Base-by-base conservation (phyloP, 2,329 filamentous ascomycete genomes). In the Neonectria sp. region DNA sequence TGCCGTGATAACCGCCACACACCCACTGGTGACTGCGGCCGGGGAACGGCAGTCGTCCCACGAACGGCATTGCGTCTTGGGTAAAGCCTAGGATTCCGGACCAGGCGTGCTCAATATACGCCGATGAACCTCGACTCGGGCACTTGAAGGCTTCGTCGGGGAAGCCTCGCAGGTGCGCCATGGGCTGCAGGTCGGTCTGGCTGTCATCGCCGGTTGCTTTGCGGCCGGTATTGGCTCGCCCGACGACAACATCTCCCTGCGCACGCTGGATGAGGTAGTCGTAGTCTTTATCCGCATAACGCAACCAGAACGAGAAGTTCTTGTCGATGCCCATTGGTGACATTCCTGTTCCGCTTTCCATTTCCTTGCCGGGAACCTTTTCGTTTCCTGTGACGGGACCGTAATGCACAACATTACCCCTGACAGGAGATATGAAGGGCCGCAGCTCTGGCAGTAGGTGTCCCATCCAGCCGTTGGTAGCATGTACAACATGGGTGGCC, bases 381-480 rank as follows among this genome's bases (percentile, higher is more conserved):
- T 21, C 49, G 33, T 17, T 43, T 21, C 8, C 29, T 31, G 2
- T 27, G 2, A 15, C 11, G 13, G n/a, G 37, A 1, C 37, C 29
- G n/a, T 67, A 37, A 3, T n/a, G 40, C 4, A 67, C 49, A 1
- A 67, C 65, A 33, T 68, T 67, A 4, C 27, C 65, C 4, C 68
- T 17, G 7, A 66, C 67, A 2, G 65, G 62, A 6, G 59, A 68
- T 5, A 63, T 35, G 4, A 55, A 66, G 8, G 27, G 59, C n/a
- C 67, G 52, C 64, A 76, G 59, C 45, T 76, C 73, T 3, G 71
- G 74, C 2, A 77, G 46, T 1, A 76, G 60, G n/a, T 68, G 61
- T 9, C 73, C 68, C 15, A 75, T 56, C 66, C 72, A 77, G n/a
- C 61, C 75, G 37, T 78, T 78, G 9, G 74, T 75, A 5, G 74